Evolutionary conservation across 2,329 filamentous ascomycete genomes (phyloP).

Genomic region (Xylariomycetidae sp.): DNA sequence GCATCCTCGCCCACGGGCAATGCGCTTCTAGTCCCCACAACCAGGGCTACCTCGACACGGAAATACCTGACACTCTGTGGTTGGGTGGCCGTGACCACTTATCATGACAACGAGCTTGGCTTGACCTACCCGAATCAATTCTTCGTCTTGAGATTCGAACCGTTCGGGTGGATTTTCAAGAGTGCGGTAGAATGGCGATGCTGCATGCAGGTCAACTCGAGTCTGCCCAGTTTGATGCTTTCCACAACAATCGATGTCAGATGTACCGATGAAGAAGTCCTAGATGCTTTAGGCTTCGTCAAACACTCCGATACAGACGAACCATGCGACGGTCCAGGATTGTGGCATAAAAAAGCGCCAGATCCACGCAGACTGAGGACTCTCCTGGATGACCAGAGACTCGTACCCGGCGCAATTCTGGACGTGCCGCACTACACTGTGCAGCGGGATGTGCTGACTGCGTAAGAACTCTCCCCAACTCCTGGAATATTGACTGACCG

Average conservation of each 20-base stretch:
- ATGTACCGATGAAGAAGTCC: conserved; percentile 7
- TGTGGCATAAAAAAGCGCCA: conserved; percentile 1
- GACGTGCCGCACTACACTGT: neutral
- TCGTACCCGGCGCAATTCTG: conserved; percentile 4
- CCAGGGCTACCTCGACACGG: neutral
- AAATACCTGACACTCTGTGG: neutral
- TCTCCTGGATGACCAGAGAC: conserved; percentile 4
- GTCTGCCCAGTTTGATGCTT: conserved; percentile 1
- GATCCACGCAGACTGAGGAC: conserved; percentile 1
- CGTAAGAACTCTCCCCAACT: neutral
- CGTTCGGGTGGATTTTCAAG: conserved; percentile 9
- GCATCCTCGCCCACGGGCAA: too few relatives aligned
- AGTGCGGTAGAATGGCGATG: conserved; percentile 7
- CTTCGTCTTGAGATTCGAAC: conserved; percentile 8
- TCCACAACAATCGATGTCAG: conserved; percentile 3
- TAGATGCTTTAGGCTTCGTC: conserved; percentile 9
- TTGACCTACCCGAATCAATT: conserved; percentile 4
- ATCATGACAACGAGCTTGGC: neutral
- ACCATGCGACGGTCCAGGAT: too few relatives aligned
- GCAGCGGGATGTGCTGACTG: neutral
- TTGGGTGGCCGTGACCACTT: neutral
- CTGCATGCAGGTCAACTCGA: neutral
- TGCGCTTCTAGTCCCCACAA: neutral
- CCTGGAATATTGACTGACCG: neutral
- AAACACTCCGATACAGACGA: too few relatives aligned